A percentile compares a stretch with the other conserved stretches of the same genome.
Conservation (phyloP, 2,329 filamentous ascomycete species). For the Fusarium sp. region DNA sequence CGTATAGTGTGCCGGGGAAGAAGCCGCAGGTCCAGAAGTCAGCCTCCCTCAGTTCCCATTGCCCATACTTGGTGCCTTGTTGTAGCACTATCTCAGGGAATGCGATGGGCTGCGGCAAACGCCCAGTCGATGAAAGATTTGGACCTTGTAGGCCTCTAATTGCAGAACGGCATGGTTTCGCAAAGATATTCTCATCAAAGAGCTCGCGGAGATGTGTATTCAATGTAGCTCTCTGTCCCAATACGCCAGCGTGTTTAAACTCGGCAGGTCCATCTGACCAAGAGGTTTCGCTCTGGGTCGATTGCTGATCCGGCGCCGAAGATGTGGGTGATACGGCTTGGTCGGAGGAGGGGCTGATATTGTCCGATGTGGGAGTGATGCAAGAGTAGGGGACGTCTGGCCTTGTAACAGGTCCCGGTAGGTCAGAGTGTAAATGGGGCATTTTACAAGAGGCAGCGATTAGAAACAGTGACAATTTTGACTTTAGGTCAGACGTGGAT, state of each 20-base stretch:
- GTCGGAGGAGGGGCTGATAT: background rate
- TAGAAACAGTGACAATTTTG: background rate
- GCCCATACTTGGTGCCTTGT: constrained; percentile 44
- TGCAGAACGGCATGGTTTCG: constrained; percentile 6
- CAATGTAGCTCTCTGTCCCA: background rate
- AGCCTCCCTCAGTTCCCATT: constrained; percentile 50
- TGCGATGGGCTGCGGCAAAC: background rate
- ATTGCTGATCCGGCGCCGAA: background rate
- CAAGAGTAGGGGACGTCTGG: background rate
- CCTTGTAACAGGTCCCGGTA: background rate
- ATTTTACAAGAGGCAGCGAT: background rate
- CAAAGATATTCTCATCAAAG: constrained; percentile 14
- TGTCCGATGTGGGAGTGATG: background rate
- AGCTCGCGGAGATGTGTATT: background rate
- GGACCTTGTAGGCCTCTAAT: background rate
- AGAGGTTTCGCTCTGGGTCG: background rate
- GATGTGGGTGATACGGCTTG: background rate
- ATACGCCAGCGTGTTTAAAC: background rate
- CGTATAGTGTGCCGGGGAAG: constrained; percentile 57
- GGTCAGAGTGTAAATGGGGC: background rate
- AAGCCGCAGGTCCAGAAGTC: constrained; percentile 62
- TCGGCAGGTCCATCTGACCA: background rate
- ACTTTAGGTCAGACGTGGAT: too few relatives aligned
- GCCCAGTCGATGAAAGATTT: background rate
- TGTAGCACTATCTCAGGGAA: constrained; percentile 55